Percentiles rank a stretch among this genome's conserved stretches.
These are phyloP conservation scores for Saccharomyces paradoxus DNA, from an alignment of 805 yeast genomes.

Conservation along the genomic window DNA sequence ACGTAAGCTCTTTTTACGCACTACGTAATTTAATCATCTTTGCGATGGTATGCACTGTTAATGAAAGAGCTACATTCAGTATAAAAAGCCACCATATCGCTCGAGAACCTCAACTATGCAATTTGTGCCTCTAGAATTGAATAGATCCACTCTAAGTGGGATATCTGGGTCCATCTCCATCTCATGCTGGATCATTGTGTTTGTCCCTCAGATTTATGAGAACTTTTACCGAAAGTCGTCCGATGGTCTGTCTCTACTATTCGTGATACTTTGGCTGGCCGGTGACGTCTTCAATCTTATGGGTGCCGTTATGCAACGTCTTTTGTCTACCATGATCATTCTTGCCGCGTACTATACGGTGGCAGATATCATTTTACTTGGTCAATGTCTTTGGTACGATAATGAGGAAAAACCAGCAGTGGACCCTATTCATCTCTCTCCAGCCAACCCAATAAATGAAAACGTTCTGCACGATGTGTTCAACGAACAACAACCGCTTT, in stretches of 20 bases:
- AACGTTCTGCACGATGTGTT: constrained; percentile 47
- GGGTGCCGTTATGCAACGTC: constrained; percentile 85
- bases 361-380: constrained; percentile 76
- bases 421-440: constrained; percentile 74
- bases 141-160: constrained; percentile 67
- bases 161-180: constrained; percentile 73
- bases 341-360: constrained; percentile 87
- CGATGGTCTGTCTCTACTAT: constrained; percentile 81
- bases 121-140: constrained; percentile 46
- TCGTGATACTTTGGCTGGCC: constrained; percentile 82
- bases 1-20: not conserved
- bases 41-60: not conserved
- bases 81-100: not conserved
- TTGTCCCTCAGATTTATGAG: constrained; percentile 94
- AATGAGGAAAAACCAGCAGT: constrained; percentile 33
- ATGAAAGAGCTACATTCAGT: not conserved
- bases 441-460: constrained; percentile 77
- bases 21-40: not conserved
- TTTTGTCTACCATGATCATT: constrained; percentile 88
- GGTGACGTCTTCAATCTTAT: constrained; percentile 92
- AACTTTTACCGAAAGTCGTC: constrained; percentile 78
- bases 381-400: constrained; percentile 80
- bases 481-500: constrained; percentile 29
- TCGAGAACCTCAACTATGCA: constrained; percentile 9
- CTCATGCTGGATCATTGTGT: constrained; percentile 96